These are phyloP conservation scores for Linanthus parryae DNA, from an alignment of 148 eudicot species.

Conservation along the genomic window DNA sequence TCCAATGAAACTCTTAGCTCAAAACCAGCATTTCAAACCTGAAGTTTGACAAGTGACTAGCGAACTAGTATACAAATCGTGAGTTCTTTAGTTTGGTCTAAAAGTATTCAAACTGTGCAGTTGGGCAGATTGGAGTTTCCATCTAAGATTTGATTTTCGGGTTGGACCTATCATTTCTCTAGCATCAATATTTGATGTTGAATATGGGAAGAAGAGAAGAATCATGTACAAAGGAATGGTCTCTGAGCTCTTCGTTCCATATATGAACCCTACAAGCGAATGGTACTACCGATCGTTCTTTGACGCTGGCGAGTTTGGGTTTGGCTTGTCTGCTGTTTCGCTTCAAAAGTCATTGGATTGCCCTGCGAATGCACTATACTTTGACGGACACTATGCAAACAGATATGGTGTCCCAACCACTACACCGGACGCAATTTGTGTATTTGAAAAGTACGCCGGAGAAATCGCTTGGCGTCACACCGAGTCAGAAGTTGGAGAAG, in stretches of 20 bases:
- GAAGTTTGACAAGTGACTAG: no score
- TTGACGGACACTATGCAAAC: background rate
- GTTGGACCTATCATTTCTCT: background rate
- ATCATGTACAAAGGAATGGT: background rate
- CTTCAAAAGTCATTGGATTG: background rate
- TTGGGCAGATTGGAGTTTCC: slow-evolving; percentile 1
- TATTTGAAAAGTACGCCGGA: slow-evolving; percentile 1
- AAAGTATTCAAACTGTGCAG: background rate
- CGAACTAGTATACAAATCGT: no score
- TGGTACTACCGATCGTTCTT: background rate
- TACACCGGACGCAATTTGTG: background rate
- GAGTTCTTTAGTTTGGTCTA: no score
- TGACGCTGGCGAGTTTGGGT: slow-evolving; percentile 3
- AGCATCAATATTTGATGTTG: background rate
- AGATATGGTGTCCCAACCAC: background rate
- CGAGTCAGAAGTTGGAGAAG: background rate
- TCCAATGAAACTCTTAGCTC: no score
- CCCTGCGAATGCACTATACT: background rate
- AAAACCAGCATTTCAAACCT: no score
- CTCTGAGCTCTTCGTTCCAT: slow-evolving; percentile 3
- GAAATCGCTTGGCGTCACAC: slow-evolving; percentile 4
- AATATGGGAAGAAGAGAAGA: background rate
- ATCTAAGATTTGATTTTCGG: background rate
- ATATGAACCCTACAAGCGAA: background rate
- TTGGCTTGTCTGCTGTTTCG: background rate